These are phyloP conservation scores for Fusarium verticillioides DNA, from an alignment of 2,329 filamentous ascomycete species.

Conservation along the genomic window DNA sequence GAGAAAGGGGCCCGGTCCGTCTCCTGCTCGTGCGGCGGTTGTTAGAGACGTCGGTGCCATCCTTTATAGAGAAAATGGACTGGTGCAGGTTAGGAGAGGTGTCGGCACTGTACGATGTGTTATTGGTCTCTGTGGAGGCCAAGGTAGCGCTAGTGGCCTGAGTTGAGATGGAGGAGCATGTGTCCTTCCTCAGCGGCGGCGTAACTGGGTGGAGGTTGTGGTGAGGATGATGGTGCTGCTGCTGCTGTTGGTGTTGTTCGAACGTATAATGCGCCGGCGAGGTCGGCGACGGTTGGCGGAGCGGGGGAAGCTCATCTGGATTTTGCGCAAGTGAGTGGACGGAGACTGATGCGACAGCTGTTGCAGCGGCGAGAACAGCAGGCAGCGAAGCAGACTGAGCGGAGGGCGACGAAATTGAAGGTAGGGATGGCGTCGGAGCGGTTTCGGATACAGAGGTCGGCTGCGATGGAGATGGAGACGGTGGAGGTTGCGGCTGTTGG, in stretches of 20 bases:
- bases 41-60: slow-evolving; percentile 64
- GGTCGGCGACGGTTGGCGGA: slow-evolving; percentile 43
- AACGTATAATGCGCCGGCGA: slow-evolving; percentile 45
- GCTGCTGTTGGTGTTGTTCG: slow-evolving; percentile 44
- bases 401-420: slow-evolving; percentile 44
- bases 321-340: slow-evolving; percentile 38
- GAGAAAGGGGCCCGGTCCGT: slow-evolving; percentile 68
- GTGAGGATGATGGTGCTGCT: slow-evolving; percentile 39
- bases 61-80: slow-evolving; percentile 66
- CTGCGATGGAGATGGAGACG: slow-evolving; percentile 42
- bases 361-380: slow-evolving; percentile 38
- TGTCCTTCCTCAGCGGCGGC: slow-evolving; percentile 59
- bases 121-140: slow-evolving; percentile 59
- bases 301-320: slow-evolving; percentile 43
- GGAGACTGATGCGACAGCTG: slow-evolving; percentile 36
- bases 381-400: slow-evolving; percentile 43
- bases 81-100: slow-evolving; percentile 62
- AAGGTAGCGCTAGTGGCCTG: slow-evolving; percentile 58
- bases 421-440: slow-evolving; percentile 40
- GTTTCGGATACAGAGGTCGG: slow-evolving; percentile 42
- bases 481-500: slow-evolving; percentile 42
- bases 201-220: slow-evolving; percentile 46
- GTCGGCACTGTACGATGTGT: slow-evolving; percentile 64
- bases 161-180: slow-evolving; percentile 64
- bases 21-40: slow-evolving; percentile 66